Conservation (phyloP, 805 yeast species). For the Wickerhamomyces kurtzmanii region DNA sequence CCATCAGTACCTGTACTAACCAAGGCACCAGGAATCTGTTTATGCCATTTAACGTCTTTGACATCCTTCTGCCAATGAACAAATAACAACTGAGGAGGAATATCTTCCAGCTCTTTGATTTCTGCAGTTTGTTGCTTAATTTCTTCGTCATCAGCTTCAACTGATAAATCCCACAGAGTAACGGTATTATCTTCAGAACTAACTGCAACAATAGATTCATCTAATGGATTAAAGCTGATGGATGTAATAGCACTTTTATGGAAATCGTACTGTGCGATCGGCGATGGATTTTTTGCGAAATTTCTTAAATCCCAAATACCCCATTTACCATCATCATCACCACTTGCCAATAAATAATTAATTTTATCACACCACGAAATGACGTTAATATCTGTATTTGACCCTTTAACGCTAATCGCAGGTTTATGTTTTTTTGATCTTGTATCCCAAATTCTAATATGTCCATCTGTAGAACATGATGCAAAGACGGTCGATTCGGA, state of each 20-base stretch:
- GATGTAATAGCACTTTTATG: slow-evolving; percentile 91
- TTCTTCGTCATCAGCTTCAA: slow-evolving; percentile 98
- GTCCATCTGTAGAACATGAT: slow-evolving; percentile 89
- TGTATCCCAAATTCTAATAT: slow-evolving; percentile 92
- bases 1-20: slow-evolving; percentile 96
- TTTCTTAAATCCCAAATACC: slow-evolving; percentile 96
- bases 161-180: slow-evolving; percentile 95
- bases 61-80: slow-evolving; percentile 98
- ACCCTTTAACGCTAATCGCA: slow-evolving; percentile 75
- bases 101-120: slow-evolving; percentile 70
- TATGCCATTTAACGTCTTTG: slow-evolving; percentile 97
- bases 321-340: slow-evolving; percentile 97
- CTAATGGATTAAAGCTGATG: slow-evolving; percentile 88
- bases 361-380: slow-evolving; percentile 91
- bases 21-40: slow-evolving; percentile 91
- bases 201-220: slow-evolving; percentile 92
- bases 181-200: slow-evolving; percentile 96
- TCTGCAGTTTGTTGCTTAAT: slow-evolving; percentile 77
- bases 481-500: slow-evolving; percentile 91
- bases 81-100: slow-evolving; percentile 92
- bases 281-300: slow-evolving; percentile 44
- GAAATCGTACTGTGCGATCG: slow-evolving; percentile 93
- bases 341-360: slow-evolving; percentile 82
- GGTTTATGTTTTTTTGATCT: slow-evolving; percentile 89
- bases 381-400: slow-evolving; percentile 82